phyloP scores from a whole-genome alignment of 148 eudicot genomes.

The Cornus controversa region DNA sequence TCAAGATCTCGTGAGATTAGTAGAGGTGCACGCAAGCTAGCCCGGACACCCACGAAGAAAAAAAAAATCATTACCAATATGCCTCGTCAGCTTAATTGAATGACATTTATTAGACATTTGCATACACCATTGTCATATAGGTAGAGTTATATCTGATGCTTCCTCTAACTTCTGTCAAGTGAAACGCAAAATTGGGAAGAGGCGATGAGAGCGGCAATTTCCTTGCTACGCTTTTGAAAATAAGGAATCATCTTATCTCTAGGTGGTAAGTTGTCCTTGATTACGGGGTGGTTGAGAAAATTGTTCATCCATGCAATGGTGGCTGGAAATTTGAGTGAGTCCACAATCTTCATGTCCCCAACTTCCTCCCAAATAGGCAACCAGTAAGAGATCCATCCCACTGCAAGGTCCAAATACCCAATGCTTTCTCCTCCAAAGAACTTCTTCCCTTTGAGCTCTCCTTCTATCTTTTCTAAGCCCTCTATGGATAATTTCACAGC shows the following conservation, averaged over 20 bases:
- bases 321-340: conserved; percentile 20
- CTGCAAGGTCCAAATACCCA: conserved; percentile 26
- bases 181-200: no score
- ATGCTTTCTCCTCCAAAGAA: conserved; percentile 31
- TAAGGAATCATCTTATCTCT: conserved; percentile 11
- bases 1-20: no score
- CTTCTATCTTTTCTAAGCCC: conserved; percentile 24
- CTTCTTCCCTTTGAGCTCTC: conserved; percentile 16
- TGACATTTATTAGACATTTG: no score
- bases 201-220: not conserved
- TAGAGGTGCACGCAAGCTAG: no score
- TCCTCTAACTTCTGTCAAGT: no score
- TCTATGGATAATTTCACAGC: conserved; percentile 14
- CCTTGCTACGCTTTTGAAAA: not conserved
- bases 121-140: no score
- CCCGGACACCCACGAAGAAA: no score
- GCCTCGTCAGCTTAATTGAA: no score
- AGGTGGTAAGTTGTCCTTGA: conserved; percentile 26
- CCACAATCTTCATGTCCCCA: conserved; percentile 22
- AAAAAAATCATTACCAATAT: no score
- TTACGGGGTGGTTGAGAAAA: conserved; percentile 9
- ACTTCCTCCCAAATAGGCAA: conserved; percentile 28
- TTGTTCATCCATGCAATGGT: conserved; percentile 17
- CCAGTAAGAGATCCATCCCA: conserved; percentile 21
- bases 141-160: no score